Percentiles rank a stretch among this genome's conserved stretches.
Conservation (phyloP, 805 yeast species). For the Wickerhamomyces xylosicus region DNA sequence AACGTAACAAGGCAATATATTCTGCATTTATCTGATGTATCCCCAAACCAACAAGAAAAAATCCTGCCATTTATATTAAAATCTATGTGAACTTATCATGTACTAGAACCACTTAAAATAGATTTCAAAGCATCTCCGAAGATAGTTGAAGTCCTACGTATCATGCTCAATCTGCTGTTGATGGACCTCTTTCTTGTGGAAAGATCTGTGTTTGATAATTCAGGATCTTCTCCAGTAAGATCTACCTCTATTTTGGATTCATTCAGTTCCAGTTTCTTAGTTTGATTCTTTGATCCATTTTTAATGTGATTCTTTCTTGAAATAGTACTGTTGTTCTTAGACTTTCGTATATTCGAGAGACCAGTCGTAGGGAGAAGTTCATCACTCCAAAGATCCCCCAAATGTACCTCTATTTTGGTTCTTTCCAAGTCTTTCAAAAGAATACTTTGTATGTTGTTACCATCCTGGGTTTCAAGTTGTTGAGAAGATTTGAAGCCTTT, state of each 20-base stretch:
- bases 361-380: conserved; percentile 11
- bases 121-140: conserved; percentile 15
- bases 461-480: conserved; percentile 1
- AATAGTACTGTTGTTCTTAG: not conserved
- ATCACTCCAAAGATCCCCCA: conserved; percentile 25
- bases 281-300: not conserved
- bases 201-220: not conserved
- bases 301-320: not conserved
- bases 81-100: too few species aligned
- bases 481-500: not conserved
- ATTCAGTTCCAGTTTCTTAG: not conserved
- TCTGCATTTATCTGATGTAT: too few species aligned
- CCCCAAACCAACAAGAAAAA: too few species aligned
- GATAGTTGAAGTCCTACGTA: conserved; percentile 14
- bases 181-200: conserved; percentile 1
- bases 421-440: conserved; percentile 13
- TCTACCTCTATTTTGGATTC: not conserved
- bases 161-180: conserved; percentile 7
- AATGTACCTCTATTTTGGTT: conserved; percentile 16
- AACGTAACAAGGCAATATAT: too few species aligned
- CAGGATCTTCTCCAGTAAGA: not conserved
- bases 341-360: not conserved
- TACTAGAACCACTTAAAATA: conserved; percentile 4
- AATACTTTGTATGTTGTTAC: conserved; percentile 2
- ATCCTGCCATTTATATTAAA: too few species aligned